Conservation (phyloP, 768 basidiomycete genomes). For the Xanthoconium purpureum region DNA sequence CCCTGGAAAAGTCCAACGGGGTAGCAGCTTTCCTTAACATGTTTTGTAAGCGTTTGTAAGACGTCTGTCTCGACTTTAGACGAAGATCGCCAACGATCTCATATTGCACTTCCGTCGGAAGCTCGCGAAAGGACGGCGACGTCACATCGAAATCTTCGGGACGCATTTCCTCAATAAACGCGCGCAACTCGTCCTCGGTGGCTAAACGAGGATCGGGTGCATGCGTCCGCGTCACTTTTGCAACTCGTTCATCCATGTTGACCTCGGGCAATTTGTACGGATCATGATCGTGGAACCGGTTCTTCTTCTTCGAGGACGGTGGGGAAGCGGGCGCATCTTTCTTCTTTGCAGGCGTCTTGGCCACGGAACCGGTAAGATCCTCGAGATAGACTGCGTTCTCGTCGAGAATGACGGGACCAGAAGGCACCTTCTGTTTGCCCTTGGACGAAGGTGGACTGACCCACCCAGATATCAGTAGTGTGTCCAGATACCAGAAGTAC, state of each 20-base stretch:
- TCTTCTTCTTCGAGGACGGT: conserved; percentile 55
- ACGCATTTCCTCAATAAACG: conserved; percentile 94
- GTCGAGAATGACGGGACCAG: conserved; percentile 52
- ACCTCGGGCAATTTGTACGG: conserved; percentile 91
- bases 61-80: conserved; percentile 91
- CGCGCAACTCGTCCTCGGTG: conserved; percentile 89
- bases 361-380: conserved; percentile 60
- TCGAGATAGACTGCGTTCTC: conserved; percentile 86
- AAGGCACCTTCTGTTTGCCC: conserved; percentile 45
- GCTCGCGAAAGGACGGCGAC: conserved; percentile 84
- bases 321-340: conserved; percentile 36
- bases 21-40: conserved; percentile 82
- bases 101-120: conserved; percentile 96
- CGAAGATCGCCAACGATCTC: conserved; percentile 97
- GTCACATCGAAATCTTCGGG: conserved; percentile 93
- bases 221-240: conserved; percentile 55
- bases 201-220: conserved; percentile 89
- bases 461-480: neutral
- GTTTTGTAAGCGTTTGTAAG: conserved; percentile 83
- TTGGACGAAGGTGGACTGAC: conserved; percentile 30
- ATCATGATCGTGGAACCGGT: conserved; percentile 74
- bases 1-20: conserved; percentile 92
- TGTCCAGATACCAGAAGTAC: neutral
- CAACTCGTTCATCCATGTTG: conserved; percentile 60
- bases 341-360: conserved; percentile 47